Evolutionary conservation across 2,329 filamentous ascomycete species (phyloP).

Genomic region (Pezicula radicicola): DNA sequence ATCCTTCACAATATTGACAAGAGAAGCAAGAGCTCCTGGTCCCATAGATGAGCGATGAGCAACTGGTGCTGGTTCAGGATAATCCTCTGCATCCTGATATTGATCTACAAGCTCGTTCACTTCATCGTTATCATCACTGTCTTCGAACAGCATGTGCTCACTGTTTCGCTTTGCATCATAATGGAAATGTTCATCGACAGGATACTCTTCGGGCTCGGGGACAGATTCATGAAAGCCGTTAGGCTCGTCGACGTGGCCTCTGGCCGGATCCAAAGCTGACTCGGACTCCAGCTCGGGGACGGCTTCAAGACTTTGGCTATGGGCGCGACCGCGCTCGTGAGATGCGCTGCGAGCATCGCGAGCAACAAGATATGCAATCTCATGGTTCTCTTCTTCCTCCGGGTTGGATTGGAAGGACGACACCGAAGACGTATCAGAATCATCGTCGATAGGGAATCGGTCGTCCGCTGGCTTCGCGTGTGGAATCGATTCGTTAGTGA

Average conservation of each 20-base stretch:
- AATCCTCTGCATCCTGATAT: neutral
- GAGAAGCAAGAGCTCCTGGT: conserved; percentile 3
- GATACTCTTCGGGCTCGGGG: neutral
- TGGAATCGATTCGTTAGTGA: neutral
- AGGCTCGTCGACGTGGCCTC: neutral
- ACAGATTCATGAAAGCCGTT: neutral
- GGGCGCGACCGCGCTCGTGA: too few species aligned
- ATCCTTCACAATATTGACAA: conserved; percentile 5
- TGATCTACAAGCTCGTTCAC: neutral
- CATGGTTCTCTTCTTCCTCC: neutral
- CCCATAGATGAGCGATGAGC: conserved; percentile 3
- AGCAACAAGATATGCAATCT: neutral
- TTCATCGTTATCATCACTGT: neutral
- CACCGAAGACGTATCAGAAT: neutral
- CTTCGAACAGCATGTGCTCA: neutral
- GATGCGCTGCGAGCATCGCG: neutral
- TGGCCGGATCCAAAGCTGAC: too few species aligned
- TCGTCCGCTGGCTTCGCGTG: neutral
- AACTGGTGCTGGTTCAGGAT: neutral
- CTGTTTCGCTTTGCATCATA: conserved; percentile 1
- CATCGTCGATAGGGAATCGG: neutral
- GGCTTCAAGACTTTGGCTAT: neutral
- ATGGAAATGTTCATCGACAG: conserved; percentile 1
- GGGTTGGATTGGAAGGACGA: neutral
- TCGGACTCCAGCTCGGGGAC: neutral